Conservation (phyloP, 257 asterid species). For the Solanum corneliomulleri region DNA sequence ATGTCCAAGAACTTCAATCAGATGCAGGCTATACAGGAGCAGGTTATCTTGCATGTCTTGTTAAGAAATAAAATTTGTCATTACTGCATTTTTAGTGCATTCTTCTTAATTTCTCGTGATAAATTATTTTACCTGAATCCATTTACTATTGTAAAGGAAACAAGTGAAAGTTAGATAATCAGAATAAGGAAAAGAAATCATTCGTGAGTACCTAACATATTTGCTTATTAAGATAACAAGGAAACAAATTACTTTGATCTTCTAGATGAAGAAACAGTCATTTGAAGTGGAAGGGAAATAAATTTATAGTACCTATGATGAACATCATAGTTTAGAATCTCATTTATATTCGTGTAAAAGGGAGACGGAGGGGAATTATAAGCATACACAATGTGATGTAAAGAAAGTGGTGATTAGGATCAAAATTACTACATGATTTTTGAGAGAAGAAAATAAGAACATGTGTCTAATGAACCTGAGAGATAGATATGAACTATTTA, state of each 20-base stretch:
- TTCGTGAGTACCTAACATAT: background rate
- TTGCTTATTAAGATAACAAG: background rate
- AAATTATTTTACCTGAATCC: background rate
- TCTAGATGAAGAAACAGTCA: background rate
- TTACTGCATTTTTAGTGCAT: background rate
- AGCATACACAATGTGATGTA: background rate
- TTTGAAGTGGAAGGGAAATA: background rate
- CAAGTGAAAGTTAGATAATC: background rate
- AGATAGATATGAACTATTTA: background rate
- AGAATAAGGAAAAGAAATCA: background rate
- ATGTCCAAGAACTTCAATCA: slow-evolving; percentile 51
- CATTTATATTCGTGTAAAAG: background rate
- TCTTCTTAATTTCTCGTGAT: background rate
- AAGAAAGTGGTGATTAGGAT: background rate
- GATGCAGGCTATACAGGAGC: slow-evolving; percentile 79
- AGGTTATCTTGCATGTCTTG: slow-evolving; percentile 30
- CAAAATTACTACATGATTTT: background rate
- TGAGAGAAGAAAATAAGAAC: background rate
- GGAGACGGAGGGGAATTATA: background rate
- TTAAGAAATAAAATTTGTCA: background rate
- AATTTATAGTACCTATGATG: background rate
- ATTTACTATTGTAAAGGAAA: background rate
- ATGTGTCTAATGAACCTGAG: background rate
- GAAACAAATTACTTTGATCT: background rate
- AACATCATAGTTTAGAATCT: background rate